Evolutionary conservation across 225 moss, liverwort and hornwort genomes (phyloP), one percentile per base, ranked within the genome.

Genomic region (Sphagnum contortum): DNA sequence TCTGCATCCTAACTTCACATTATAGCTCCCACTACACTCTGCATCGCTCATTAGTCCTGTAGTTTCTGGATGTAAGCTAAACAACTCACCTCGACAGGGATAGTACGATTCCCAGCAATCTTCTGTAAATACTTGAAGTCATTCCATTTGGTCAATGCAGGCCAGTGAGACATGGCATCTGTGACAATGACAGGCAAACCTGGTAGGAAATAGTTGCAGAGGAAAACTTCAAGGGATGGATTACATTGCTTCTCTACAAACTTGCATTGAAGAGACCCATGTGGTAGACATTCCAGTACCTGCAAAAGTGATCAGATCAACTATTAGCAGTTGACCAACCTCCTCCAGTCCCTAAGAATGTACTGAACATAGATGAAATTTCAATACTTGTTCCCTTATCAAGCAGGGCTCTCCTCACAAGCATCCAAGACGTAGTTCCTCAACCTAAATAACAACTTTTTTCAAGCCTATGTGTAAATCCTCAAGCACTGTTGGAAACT

Each of bases 101-200:
- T 90, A 46, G 92, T 89, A 61, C 91, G 88, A 71, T 82, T 87
- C 61, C 96, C 96, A 63, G 90, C 96, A 55, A 89, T 74, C 48
- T 70, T 71, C 48, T 71, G 71, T 12, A 92, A 47, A 75, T 90
- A 96, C 55, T 83, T 61, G 48, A 82, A 48, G 64, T 96, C 86
- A 61, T 82, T 85, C 96, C 96, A 96, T 66, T 85, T 96, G 45
- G 70, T 83, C 71, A 85, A 61, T 44, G 92, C 96, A 65, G 96
- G 90, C 96, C 92, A 96, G 59, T 90, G 81, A 61, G 73, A 78
- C 51, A 92, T 89, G 49, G 87, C 85, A 65, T 83, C 71, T 68
- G 78, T 83, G 64, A 92, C 74, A 59, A 89, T 67, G 45, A 82
- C 66, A 11, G 90, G 96, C 68, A 72, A 57, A 53, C 76, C 88